These are phyloP conservation scores for Aspergillus saccharolyticus DNA, from an alignment of 495 filamentous ascomycete genomes.

Conservation along the genomic window DNA sequence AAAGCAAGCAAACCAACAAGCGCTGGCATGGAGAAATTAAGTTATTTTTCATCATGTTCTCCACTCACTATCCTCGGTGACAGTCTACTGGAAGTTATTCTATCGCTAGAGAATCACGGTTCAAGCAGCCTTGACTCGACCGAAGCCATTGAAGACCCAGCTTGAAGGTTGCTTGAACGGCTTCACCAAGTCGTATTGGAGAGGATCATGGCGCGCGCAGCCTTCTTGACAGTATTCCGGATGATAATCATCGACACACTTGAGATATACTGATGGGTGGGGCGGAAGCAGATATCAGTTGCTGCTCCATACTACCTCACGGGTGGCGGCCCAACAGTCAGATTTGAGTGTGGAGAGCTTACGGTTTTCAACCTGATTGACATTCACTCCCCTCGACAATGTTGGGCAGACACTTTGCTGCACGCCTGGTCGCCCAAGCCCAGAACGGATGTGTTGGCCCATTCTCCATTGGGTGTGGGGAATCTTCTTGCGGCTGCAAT, in stretches of 20 bases:
- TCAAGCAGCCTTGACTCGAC: background rate
- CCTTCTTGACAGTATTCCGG: background rate
- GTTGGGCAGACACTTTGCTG: constrained; percentile 30
- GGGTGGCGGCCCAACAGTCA: constrained; percentile 17
- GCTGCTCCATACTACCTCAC: background rate
- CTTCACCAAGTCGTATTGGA: background rate
- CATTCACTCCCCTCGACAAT: constrained; percentile 10
- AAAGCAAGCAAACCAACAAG: background rate
- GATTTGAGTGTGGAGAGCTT: constrained; percentile 16
- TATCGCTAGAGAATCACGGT: background rate
- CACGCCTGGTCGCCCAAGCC: constrained; percentile 29
- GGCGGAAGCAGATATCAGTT: constrained; percentile 2
- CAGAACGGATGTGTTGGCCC: constrained; percentile 17
- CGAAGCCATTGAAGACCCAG: background rate
- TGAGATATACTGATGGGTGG: constrained; percentile 9
- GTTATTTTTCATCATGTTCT: background rate
- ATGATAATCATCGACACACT: background rate
- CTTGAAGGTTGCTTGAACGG: background rate
- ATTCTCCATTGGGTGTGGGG: constrained; percentile 4
- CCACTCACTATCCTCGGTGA: background rate
- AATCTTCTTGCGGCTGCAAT: background rate
- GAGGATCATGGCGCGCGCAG: background rate
- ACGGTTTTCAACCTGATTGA: constrained; percentile 10
- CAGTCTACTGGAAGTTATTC: too few relatives aligned
- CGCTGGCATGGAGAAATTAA: background rate